Percentiles rank a stretch among this genome's conserved stretches.
These are phyloP conservation scores for Chrysanthemum makinoi DNA, from an alignment of 129 eudicot species.

Conservation along the genomic window DNA sequence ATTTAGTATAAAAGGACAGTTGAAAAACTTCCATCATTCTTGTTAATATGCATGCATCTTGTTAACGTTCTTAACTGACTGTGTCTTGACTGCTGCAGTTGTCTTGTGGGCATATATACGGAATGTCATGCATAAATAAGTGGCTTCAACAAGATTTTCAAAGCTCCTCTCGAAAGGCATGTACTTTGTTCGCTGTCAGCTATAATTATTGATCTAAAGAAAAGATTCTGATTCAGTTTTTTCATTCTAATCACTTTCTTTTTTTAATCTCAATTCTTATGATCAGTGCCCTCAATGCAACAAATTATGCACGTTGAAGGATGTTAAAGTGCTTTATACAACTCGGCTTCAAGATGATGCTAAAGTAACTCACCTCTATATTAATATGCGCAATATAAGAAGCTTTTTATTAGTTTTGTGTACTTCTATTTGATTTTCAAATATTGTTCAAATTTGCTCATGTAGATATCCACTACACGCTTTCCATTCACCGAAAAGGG, in stretches of 20 bases:
- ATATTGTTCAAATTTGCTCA: neutral
- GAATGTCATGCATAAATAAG: neutral
- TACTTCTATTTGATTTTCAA: no score
- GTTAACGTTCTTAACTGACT: no score
- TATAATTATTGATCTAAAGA: no score
- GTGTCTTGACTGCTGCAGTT: neutral
- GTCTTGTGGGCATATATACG: neutral
- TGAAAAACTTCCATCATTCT: no score
- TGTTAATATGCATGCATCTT: no score
- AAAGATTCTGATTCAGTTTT: no score
- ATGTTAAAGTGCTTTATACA: neutral
- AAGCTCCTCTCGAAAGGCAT: neutral
- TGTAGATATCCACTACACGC: neutral
- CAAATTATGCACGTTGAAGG: neutral
- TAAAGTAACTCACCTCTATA: neutral
- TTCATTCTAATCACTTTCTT: neutral
- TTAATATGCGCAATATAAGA: no score
- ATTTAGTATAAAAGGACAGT: no score
- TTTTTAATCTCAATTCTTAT: neutral
- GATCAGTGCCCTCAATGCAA: neutral
- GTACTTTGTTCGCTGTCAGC: neutral
- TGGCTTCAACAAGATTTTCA: neutral
- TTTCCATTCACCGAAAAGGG: conserved; percentile 1
- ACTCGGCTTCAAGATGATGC: neutral
- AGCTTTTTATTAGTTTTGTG: no score